Evolutionary conservation across 306 rosid genomes (phyloP), one percentile per base, ranked within the genome.

Genomic region (Rosa persica): DNA sequence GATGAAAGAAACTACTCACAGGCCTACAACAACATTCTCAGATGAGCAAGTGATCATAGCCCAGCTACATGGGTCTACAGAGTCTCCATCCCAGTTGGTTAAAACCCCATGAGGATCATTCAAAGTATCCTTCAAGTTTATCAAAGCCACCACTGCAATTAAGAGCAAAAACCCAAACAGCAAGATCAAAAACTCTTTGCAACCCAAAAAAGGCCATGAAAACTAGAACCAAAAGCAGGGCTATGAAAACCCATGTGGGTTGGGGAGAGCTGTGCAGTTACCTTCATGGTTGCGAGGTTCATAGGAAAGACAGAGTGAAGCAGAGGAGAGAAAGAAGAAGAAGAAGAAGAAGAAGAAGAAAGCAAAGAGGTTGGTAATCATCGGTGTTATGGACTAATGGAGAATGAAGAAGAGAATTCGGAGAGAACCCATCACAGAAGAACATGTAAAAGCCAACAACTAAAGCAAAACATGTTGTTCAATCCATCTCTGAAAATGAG

Each of bases 1-100:
- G 23, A 47, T 30, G 44, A n/a, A 43, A 23, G n/a, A 47, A 58
- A 38, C 62, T 60, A 92, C 91, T 87, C 76, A 95, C 98, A 95
- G 74, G 85, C 96, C 98, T 12, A 91, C 73, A 62, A 95, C 98
- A 52, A 81, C 82, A 62, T 54, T 85, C 42, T 95, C 98, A 27
- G 93, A 64, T 4, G 98, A 92, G 78, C 98, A 95, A 44, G 98
- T 92, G 73, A 92, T 91, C 98, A 95, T 92, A 62, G 96, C 82
- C 98, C 98, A 92, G 67, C 97, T 95, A 78, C 98, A 95, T 72
- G 98, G 97, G 84, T 95, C 98, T 5, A 95, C 98, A 2, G 98
- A 95, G 87, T 81, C 88, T 72, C 81, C 93, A 60, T 95, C 98
- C 98, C 98, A 95, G 86, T 91, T 89, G 83, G 69, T 87, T 62